These are phyloP conservation scores for Sporisorium sorghi DNA, from an alignment of 1,284 basidiomycete genomes.

Conservation along the genomic window DNA sequence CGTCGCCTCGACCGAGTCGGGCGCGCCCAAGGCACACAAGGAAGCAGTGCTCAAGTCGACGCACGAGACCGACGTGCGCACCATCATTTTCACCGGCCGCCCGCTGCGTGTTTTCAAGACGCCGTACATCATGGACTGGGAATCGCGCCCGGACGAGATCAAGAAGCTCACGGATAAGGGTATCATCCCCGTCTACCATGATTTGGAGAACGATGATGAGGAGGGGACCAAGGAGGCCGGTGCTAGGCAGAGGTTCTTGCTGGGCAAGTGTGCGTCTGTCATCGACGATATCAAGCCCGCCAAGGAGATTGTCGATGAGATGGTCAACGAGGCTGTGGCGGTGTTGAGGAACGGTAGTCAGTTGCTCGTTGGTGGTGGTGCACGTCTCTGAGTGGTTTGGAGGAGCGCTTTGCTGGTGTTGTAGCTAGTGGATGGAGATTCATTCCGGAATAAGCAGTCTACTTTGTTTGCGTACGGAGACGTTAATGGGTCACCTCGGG, in stretches of 20 bases:
- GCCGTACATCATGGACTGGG: constrained; percentile 61
- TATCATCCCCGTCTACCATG: constrained; percentile 62
- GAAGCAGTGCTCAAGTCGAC: constrained; percentile 62
- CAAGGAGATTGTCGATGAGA: constrained; percentile 61
- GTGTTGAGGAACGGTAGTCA: constrained; percentile 47
- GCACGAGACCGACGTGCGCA: constrained; percentile 63
- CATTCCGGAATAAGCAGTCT: too few species aligned
- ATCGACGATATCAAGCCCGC: constrained; percentile 63
- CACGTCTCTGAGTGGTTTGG: constrained; percentile 20
- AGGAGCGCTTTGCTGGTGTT: too few species aligned
- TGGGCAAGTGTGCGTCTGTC: constrained; percentile 73
- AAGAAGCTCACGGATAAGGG: constrained; percentile 62
- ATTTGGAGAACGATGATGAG: constrained; percentile 64
- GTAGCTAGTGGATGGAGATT: too few species aligned
- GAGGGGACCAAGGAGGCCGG: constrained; percentile 56
- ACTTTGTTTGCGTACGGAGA: too few species aligned
- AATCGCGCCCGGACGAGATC: constrained; percentile 64
- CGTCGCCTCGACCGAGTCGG: constrained; percentile 74
- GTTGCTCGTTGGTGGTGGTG: constrained; percentile 39
- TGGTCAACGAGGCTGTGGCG: constrained; percentile 58
- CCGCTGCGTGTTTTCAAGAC: constrained; percentile 76
- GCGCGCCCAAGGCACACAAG: constrained; percentile 64
- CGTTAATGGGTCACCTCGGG: too few species aligned
- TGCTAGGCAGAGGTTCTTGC: constrained; percentile 54
- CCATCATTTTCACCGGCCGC: constrained; percentile 74